Conservation (phyloP, 108 stramenopile genomes). For the Fistulifera solaris region DNA sequence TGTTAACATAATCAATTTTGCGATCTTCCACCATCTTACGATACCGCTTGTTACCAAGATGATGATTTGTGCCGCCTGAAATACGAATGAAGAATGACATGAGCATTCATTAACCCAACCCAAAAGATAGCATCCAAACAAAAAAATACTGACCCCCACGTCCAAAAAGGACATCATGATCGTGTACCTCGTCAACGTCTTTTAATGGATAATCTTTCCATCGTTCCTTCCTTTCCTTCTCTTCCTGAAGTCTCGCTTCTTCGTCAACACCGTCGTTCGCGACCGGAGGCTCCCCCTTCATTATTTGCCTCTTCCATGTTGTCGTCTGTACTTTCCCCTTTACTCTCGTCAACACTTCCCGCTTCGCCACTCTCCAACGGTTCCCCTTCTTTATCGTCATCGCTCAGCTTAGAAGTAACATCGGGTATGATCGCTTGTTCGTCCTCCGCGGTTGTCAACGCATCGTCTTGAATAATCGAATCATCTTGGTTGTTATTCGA, state of each 20-base stretch:
- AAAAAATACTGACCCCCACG: constrained; percentile 35
- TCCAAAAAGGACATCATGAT: constrained; percentile 77
- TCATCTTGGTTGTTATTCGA: no score
- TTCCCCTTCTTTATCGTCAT: no score
- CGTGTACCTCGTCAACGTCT: constrained; percentile 58
- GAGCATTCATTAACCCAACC: neutral
- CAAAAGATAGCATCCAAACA: neutral
- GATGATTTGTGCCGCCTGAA: constrained; percentile 75
- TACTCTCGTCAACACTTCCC: constrained; percentile 3
- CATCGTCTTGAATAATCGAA: no score
- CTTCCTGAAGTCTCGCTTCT: constrained; percentile 6
- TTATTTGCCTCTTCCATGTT: constrained; percentile 3
- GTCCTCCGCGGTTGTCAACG: no score
- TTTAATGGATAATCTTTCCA: constrained; percentile 39
- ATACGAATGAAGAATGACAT: constrained; percentile 4
- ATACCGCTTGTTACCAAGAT: constrained; percentile 74
- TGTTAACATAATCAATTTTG: constrained; percentile 63
- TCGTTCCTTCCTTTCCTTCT: constrained; percentile 2
- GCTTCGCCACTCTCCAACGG: neutral
- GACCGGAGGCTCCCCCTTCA: constrained; percentile 6
- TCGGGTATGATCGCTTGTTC: no score
- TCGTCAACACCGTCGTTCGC: constrained; percentile 1
- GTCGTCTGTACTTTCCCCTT: constrained; percentile 10
- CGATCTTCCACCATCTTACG: constrained; percentile 74
- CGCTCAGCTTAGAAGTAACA: no score